Conservation (phyloP, 345 rosid genomes). For the Iberis pinnata region DNA sequence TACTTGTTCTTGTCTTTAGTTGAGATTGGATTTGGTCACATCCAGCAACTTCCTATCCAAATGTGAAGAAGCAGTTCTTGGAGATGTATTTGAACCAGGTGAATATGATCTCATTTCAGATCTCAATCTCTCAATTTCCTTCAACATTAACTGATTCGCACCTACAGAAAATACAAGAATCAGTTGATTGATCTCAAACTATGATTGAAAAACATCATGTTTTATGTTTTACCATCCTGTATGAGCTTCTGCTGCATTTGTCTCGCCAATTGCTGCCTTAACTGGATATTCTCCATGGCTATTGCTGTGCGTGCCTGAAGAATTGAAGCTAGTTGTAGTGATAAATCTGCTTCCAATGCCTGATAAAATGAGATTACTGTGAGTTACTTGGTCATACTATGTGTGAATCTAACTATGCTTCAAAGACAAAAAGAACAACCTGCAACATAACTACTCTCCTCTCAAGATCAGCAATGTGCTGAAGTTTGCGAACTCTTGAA, state of each 20-base stretch:
- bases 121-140: conserved; percentile 56
- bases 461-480: conserved; percentile 76
- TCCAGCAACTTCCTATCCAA: conserved; percentile 49
- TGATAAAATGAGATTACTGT: conserved; percentile 18
- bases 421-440: conserved; percentile 42
- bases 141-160: conserved; percentile 48
- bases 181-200: neutral
- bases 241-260: conserved; percentile 51
- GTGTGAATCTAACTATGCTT: conserved; percentile 15
- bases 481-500: conserved; percentile 77
- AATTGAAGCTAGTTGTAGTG: conserved; percentile 43
- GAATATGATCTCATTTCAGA: conserved; percentile 27
- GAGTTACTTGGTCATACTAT: conserved; percentile 3
- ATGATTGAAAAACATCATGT: neutral
- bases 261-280: conserved; percentile 53
- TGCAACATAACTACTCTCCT: conserved; percentile 53
- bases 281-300: conserved; percentile 51
- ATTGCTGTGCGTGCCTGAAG: conserved; percentile 54
- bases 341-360: conserved; percentile 56
- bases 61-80: conserved; percentile 30
- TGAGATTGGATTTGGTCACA: conserved; percentile 46
- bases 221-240: conserved; percentile 41
- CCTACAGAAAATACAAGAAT: conserved; percentile 32
- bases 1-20: conserved; percentile 30
- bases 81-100: conserved; percentile 26